Conservation (phyloP, 2,329 filamentous ascomycete genomes). For the Penicillium sp. region DNA sequence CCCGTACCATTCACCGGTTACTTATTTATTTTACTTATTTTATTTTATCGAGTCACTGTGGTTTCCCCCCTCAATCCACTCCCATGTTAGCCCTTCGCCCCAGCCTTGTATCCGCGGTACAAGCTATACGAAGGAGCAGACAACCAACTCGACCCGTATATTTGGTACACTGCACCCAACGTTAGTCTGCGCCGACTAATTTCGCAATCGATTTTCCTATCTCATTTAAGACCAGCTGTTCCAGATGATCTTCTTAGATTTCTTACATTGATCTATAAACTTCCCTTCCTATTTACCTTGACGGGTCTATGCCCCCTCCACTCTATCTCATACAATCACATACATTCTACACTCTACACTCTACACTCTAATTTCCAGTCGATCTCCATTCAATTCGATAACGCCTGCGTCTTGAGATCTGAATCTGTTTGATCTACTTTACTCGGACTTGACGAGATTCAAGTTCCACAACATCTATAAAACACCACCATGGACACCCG, state of each 20-base stretch:
- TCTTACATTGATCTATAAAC: slow-evolving; percentile 21
- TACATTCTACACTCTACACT: background rate
- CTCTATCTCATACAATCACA: background rate
- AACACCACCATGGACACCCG: slow-evolving; percentile 14
- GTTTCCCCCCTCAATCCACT: background rate
- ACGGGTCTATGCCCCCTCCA: slow-evolving; percentile 2
- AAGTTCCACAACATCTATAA: background rate
- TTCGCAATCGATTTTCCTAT: slow-evolving; percentile 5
- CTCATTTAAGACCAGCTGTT: slow-evolving; percentile 21
- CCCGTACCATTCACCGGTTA: slow-evolving; percentile 18
- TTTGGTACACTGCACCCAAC: slow-evolving; percentile 22
- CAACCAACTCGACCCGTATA: slow-evolving; percentile 20
- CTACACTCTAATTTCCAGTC: background rate
- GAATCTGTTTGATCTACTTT: background rate
- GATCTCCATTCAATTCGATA: background rate
- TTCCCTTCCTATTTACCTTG: slow-evolving; percentile 2
- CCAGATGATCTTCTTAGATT: slow-evolving; percentile 20
- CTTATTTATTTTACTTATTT: background rate
- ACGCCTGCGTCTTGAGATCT: background rate
- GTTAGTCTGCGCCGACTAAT: slow-evolving; percentile 16
- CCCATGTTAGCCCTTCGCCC: slow-evolving; percentile 13
- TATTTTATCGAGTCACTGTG: background rate
- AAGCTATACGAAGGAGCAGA: slow-evolving; percentile 21
- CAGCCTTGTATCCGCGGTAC: slow-evolving; percentile 23
- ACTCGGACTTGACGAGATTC: background rate